Conservation (phyloP, 2,329 filamentous ascomycete species). For the Grosmannia clavigera region DNA sequence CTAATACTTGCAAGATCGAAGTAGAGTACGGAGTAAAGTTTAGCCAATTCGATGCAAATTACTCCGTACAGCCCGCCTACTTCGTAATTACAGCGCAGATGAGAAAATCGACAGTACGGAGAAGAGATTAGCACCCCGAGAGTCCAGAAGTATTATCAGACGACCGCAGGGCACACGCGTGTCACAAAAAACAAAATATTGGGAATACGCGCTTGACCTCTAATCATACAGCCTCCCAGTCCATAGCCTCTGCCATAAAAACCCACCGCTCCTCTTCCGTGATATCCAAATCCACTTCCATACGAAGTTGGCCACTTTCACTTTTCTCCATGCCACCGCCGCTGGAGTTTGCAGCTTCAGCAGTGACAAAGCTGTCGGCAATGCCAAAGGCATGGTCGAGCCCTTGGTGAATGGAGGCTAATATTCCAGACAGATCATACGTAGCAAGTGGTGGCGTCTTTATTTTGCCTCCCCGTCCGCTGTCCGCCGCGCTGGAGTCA, state of each 20-base stretch:
- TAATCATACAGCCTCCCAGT: conserved; percentile 12
- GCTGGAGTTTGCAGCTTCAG: conserved; percentile 1
- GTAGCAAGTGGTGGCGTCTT: conserved; percentile 34
- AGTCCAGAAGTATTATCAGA: no score
- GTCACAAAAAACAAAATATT: background rate
- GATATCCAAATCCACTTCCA: conserved; percentile 12
- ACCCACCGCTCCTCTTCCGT: conserved; percentile 35
- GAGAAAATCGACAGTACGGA: no score
- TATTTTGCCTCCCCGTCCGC: background rate
- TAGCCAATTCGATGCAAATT: no score
- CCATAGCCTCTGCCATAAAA: conserved; percentile 43
- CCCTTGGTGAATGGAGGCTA: conserved; percentile 42
- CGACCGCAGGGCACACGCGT: no score
- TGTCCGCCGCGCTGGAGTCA: conserved; percentile 8
- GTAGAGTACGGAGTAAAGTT: no score
- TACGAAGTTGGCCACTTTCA: conserved; percentile 6
- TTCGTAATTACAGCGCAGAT: no score
- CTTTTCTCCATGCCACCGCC: background rate
- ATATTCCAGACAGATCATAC: conserved; percentile 49
- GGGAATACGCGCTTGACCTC: background rate
- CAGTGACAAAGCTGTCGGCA: conserved; percentile 30
- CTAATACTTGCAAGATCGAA: no score
- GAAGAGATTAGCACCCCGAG: no score
- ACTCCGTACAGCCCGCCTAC: no score
- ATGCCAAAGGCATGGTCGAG: conserved; percentile 45